phyloP scores from a whole-genome alignment of 768 basidiomycete species.

The Vararia minispora region DNA sequence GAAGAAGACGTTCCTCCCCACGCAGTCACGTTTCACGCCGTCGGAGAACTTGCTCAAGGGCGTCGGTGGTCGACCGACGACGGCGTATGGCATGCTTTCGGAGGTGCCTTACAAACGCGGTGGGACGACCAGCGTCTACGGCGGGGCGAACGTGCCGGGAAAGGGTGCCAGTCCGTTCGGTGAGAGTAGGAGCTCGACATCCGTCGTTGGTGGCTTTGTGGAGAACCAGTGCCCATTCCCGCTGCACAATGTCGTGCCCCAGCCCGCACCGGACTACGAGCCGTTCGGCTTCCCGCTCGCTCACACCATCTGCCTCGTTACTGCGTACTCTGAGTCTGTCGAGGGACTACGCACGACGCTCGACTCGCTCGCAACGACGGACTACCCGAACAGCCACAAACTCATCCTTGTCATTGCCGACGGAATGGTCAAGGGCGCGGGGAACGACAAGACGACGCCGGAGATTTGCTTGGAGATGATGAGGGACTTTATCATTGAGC shows the following conservation, averaged over 20 bases:
- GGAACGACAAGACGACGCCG: slow-evolving; percentile 81
- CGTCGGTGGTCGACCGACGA: slow-evolving; percentile 40
- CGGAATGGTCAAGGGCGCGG: slow-evolving; percentile 96
- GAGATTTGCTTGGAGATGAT: slow-evolving; percentile 95
- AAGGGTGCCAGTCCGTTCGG: slow-evolving; percentile 53
- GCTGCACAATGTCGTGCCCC: slow-evolving; percentile 78
- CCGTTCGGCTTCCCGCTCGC: slow-evolving; percentile 94
- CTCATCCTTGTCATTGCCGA: slow-evolving; percentile 92
- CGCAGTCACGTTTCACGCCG: slow-evolving; percentile 65
- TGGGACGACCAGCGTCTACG: slow-evolving; percentile 25
- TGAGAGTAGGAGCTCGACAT: slow-evolving; percentile 75
- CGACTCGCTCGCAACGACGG: slow-evolving; percentile 97
- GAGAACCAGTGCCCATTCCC: slow-evolving; percentile 90
- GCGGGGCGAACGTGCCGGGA: slow-evolving; percentile 21
- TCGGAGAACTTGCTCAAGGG: slow-evolving; percentile 49
- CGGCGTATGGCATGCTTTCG: slow-evolving; percentile 59
- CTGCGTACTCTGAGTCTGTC: slow-evolving; percentile 94
- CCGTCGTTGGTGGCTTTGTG: slow-evolving; percentile 45
- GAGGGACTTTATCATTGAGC: slow-evolving; percentile 80
- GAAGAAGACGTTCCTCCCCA: slow-evolving; percentile 53
- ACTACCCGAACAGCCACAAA: slow-evolving; percentile 98
- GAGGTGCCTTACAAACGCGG: slow-evolving; percentile 49
- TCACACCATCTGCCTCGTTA: slow-evolving; percentile 92
- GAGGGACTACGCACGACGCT: slow-evolving; percentile 95
- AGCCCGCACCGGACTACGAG: slow-evolving; percentile 84